Percentiles rank a stretch among this genome's conserved stretches.
phyloP scores from a whole-genome alignment of 257 asterid species.

The Eucommia ulmoides region DNA sequence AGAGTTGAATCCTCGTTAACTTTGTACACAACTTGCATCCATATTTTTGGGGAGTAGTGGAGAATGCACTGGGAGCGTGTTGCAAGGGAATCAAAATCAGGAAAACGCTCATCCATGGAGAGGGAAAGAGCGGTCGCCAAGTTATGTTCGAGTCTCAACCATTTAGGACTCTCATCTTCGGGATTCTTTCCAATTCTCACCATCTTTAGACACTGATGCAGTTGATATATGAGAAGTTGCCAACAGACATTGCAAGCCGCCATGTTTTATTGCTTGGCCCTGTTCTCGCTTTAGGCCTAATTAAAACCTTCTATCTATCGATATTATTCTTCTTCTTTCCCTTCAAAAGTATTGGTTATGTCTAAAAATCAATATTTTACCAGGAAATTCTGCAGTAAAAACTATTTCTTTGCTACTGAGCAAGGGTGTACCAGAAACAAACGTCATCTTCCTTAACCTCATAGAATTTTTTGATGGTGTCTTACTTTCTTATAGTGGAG shows the following conservation, averaged over 20 bases:
- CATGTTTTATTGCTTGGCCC: constrained; percentile 88
- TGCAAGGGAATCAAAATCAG: constrained; percentile 95
- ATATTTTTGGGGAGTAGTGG: constrained; percentile 43
- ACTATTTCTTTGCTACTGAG: constrained; percentile 65
- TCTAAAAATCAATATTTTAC: constrained; percentile 3
- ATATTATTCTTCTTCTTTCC: neutral
- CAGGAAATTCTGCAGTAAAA: constrained; percentile 78
- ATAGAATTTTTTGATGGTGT: constrained; percentile 17
- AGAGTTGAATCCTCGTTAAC: too few species aligned
- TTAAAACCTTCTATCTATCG: neutral
- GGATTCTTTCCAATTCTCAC: too few species aligned
- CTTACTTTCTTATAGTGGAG: neutral
- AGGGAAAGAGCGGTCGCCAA: constrained; percentile 54
- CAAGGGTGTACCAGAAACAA: constrained; percentile 84
- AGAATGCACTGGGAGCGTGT: constrained; percentile 82
- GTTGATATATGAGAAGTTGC: constrained; percentile 90
- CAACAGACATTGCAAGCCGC: constrained; percentile 80
- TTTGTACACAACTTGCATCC: too few species aligned
- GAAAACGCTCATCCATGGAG: constrained; percentile 71
- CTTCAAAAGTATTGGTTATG: neutral
- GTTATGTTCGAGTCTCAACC: too few species aligned
- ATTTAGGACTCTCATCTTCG: too few species aligned
- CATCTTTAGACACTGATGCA: constrained; percentile 17
- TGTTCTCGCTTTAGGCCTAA: constrained; percentile 77
- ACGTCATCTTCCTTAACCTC: constrained; percentile 84